A percentile compares a stretch with the other conserved stretches of the same genome.
These are phyloP conservation scores for Raddia guianensis DNA, from an alignment of 176 grass and related monocot species.

Conservation along the genomic window DNA sequence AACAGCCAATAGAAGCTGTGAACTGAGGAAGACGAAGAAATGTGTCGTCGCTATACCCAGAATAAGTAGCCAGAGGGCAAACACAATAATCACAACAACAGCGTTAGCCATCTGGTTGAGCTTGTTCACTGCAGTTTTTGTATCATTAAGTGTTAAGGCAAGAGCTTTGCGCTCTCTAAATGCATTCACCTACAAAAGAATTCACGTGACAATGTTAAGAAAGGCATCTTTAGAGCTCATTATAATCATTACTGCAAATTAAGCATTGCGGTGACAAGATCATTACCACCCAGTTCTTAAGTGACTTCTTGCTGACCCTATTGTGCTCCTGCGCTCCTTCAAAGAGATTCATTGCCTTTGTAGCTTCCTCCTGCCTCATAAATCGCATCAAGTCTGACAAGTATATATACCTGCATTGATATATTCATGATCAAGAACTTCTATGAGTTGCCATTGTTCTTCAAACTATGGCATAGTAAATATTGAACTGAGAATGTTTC, in stretches of 20 bases:
- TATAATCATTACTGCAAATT: constrained; percentile 13
- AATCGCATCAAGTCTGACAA: constrained; percentile 74
- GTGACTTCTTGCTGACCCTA: constrained; percentile 69
- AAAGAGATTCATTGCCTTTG: constrained; percentile 71
- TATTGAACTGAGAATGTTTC: neutral
- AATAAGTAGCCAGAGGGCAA: constrained; percentile 61
- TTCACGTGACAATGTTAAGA: constrained; percentile 23
- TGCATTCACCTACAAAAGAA: constrained; percentile 59
- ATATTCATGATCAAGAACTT: neutral
- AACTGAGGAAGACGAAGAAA: constrained; percentile 65
- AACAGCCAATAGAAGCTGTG: constrained; percentile 68
- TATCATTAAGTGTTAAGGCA: constrained; percentile 66
- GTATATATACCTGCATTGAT: constrained; percentile 74
- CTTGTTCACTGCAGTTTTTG: constrained; percentile 72
- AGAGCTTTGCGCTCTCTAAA: constrained; percentile 75
- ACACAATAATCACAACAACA: constrained; percentile 54
- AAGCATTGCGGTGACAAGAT: constrained; percentile 23
- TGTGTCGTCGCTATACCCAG: constrained; percentile 62
- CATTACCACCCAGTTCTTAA: constrained; percentile 98
- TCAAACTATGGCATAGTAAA: neutral
- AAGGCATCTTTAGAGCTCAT: neutral
- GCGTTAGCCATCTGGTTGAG: constrained; percentile 60
- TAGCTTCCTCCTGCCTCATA: constrained; percentile 73
- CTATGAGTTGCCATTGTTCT: neutral
- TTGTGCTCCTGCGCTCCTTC: constrained; percentile 77